Conservation (phyloP, 352 stramenopile species). For the Pythium dissotocum region DNA sequence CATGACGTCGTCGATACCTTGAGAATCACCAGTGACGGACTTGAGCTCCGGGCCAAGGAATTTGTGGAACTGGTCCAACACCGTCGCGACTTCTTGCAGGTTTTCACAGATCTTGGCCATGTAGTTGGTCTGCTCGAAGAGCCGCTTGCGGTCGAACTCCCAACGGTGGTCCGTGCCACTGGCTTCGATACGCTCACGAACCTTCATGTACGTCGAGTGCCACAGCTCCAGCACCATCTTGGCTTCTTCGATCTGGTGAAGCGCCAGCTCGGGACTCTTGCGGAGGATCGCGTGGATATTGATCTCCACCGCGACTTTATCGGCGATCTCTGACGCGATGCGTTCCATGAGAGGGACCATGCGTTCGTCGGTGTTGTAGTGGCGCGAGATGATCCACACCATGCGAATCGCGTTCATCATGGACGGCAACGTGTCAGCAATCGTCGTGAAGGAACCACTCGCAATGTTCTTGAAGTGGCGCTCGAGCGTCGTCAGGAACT, state of each 20-base stretch:
- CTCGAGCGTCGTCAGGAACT: slow-evolving; percentile 96
- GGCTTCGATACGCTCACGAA: slow-evolving; percentile 93
- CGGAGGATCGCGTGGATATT: slow-evolving; percentile 91
- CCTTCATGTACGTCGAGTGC: slow-evolving; percentile 95
- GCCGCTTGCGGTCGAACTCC: slow-evolving; percentile 94
- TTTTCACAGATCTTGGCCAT: slow-evolving; percentile 96
- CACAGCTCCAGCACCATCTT: slow-evolving; percentile 93
- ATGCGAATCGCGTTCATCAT: slow-evolving; percentile 98
- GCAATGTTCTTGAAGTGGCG: slow-evolving; percentile 96
- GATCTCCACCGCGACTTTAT: slow-evolving; percentile 91
- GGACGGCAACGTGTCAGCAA: slow-evolving; percentile 92
- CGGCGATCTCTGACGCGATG: slow-evolving; percentile 93
- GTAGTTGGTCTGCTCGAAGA: slow-evolving; percentile 97
- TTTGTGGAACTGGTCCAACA: slow-evolving; percentile 95
- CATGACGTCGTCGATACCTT: slow-evolving; percentile 95
- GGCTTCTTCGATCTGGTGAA: slow-evolving; percentile 87
- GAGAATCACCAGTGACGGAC: slow-evolving; percentile 92
- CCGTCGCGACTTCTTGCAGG: slow-evolving; percentile 91
- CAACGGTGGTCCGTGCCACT: slow-evolving; percentile 94
- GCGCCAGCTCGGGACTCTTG: slow-evolving; percentile 70
- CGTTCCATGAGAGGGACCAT: slow-evolving; percentile 96
- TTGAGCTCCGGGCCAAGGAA: slow-evolving; percentile 96
- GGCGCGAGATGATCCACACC: slow-evolving; percentile 97
- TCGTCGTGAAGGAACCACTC: slow-evolving; percentile 88
- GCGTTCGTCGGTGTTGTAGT: slow-evolving; percentile 97